Evolutionary conservation across 805 yeast genomes (phyloP), one percentile per base, ranked within the genome.

Genomic region (Ogataea philodendri): DNA sequence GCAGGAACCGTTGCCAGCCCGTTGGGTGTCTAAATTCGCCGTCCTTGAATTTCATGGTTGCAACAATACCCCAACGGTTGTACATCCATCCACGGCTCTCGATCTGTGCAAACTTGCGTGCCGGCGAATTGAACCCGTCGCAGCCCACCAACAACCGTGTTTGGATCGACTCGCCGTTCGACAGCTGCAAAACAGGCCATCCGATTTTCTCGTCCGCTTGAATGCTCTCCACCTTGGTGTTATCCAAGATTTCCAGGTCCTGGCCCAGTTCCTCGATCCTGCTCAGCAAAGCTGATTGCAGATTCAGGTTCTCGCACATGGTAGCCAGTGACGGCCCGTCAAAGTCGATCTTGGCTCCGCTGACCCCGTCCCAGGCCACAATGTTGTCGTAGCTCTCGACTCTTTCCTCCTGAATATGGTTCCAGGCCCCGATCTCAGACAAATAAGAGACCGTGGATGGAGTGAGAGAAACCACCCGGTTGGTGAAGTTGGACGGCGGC

Each of bases 61-160:
- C 96, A 3, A 93, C 98, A n/a, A 89, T 80, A 1, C 97, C 98
- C 63, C 80, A 85, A 31, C 86, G 71, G 48, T 81, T 69, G 61
- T 93, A 93, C 32, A 74, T 75, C 97, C 97, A 93, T 10, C 98
- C 98, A 30, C 95, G 72, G 2, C 94, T 76, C 54, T 79, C 81
- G 37, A 93, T 88, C 2, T 75, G 78, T 0, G 97, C 82, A 53
- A 73, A 89, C 44, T 73, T 70, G 30, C 97, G 72, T 5, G 84
- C 97, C 0, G 97, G 96, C 1, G 97, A 88, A 58, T 88, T 86
- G 58, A 79, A 87, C 1, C 98, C 98, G 58, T 93, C 98, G 24
- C 96, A 95, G 7, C 98, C 98, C 10, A 93, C 76, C 14, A 89
- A 65, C n/a, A 89, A 66, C 36, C 96, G 69, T 0, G 95, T 73